Percentiles rank a stretch among this genome's conserved stretches.
phyloP scores from a whole-genome alignment of 352 stramenopile species.

The Globisporangium lucens region DNA sequence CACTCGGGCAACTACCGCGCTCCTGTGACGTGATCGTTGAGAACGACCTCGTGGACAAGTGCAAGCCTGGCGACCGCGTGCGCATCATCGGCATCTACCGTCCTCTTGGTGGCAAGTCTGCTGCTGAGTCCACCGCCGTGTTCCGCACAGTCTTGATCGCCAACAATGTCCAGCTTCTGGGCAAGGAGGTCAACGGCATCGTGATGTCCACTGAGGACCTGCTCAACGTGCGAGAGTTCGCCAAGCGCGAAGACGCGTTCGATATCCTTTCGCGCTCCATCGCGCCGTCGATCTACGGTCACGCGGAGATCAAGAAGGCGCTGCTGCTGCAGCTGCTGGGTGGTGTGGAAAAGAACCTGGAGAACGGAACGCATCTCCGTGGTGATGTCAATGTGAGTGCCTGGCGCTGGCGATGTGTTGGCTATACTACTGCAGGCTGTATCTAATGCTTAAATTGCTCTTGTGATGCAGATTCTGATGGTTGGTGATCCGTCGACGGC shows the following conservation, averaged over 20 bases:
- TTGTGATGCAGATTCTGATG: slow-evolving; percentile 71
- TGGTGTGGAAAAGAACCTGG: slow-evolving; percentile 95
- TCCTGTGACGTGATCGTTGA: slow-evolving; percentile 98
- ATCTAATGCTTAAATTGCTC: slow-evolving; percentile 8
- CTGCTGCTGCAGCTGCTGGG: slow-evolving; percentile 84
- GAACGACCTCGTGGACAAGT: slow-evolving; percentile 98
- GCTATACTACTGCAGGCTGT: slow-evolving; percentile 59
- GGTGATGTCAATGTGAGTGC: slow-evolving; percentile 97
- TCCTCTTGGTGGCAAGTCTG: slow-evolving; percentile 80
- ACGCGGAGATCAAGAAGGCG: slow-evolving; percentile 97
- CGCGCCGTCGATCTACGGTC: slow-evolving; percentile 97
- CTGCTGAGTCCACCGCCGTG: slow-evolving; percentile 80
- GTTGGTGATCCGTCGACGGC: slow-evolving; percentile 98
- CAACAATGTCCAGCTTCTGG: slow-evolving; percentile 95
- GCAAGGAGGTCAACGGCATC: slow-evolving; percentile 92
- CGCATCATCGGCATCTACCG: slow-evolving; percentile 94
- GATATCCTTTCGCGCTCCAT: slow-evolving; percentile 94
- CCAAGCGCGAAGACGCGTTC: slow-evolving; percentile 87
- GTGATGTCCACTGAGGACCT: slow-evolving; percentile 91
- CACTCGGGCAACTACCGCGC: slow-evolving; percentile 95
- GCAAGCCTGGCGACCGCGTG: slow-evolving; percentile 98
- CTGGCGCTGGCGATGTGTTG: not conserved
- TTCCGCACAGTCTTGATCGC: slow-evolving; percentile 97
- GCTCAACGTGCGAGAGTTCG: slow-evolving; percentile 91
- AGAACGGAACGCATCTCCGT: slow-evolving; percentile 99